Conservation (phyloP, 176 grass and related monocot species). For the Zoysia japonica region DNA sequence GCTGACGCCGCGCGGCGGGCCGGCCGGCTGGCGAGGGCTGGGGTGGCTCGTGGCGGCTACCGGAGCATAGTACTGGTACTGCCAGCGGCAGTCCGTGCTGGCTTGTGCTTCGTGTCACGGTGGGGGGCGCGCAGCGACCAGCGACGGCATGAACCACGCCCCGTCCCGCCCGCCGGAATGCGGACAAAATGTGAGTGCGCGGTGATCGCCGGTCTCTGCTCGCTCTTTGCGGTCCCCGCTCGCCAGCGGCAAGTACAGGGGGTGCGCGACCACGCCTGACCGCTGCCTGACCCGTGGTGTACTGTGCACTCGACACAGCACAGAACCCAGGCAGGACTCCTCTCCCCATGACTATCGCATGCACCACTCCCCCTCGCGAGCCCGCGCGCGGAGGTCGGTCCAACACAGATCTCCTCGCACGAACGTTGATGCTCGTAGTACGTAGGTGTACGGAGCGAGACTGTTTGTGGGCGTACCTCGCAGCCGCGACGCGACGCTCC, state of each 20-base stretch:
- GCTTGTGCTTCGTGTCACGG: conserved; percentile 13
- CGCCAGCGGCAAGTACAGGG: conserved; percentile 13
- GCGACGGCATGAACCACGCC: conserved; percentile 27
- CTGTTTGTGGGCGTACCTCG: conserved; percentile 49
- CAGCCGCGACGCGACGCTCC: conserved; percentile 80
- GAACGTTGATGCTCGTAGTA: neutral
- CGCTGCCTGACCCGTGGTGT: neutral
- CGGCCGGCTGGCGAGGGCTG: neutral
- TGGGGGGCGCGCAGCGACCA: neutral
- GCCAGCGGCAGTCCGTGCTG: neutral
- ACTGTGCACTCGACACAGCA: no score
- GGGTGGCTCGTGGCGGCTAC: neutral
- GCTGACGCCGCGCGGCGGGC: neutral
- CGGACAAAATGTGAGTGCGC: conserved; percentile 54
- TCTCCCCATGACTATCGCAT: conserved; percentile 39
- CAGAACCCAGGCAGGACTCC: neutral
- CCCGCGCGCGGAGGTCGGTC: neutral
- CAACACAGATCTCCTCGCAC: neutral
- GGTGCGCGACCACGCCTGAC: conserved; percentile 44
- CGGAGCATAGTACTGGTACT: neutral
- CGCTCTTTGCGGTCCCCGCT: neutral
- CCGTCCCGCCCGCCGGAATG: neutral
- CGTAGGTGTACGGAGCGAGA: neutral
- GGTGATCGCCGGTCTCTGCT: conserved; percentile 8
- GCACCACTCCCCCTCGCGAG: conserved; percentile 16